phyloP scores from a whole-genome alignment of 371 early-diverging fungal genomes.

The Apophysomyces trapeziformis region DNA sequence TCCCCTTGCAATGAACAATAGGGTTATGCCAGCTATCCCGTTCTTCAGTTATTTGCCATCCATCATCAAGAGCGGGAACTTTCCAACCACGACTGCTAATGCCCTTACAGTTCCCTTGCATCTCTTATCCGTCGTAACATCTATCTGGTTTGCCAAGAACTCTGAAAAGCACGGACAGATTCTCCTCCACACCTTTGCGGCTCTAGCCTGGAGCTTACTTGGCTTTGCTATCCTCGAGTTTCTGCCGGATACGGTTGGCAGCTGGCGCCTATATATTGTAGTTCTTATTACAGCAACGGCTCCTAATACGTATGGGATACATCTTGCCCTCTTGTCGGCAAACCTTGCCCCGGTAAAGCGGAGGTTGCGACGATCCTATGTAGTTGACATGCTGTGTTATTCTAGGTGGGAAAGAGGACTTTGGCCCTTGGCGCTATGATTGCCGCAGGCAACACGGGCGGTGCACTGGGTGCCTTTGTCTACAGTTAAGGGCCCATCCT shows the following conservation, averaged over 20 bases:
- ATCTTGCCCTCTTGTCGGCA: conserved; percentile 51
- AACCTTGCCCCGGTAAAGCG: conserved; percentile 42
- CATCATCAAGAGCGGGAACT: conserved; percentile 56
- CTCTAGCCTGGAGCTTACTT: conserved; percentile 35
- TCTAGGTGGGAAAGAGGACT: conserved; percentile 46
- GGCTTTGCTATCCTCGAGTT: conserved; percentile 45
- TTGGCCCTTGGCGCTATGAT: conserved; percentile 48
- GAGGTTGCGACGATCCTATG: background rate
- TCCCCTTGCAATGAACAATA: conserved; percentile 10
- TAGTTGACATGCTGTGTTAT: background rate
- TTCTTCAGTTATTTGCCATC: conserved; percentile 50
- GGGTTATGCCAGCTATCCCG: conserved; percentile 46
- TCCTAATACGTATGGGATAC: conserved; percentile 53
- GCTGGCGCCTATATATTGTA: conserved; percentile 45
- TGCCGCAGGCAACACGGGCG: conserved; percentile 43
- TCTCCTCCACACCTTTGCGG: conserved; percentile 47
- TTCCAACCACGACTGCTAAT: conserved; percentile 50
- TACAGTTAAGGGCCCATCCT: conserved; percentile 19
- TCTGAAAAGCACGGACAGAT: conserved; percentile 51
- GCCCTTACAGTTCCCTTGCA: conserved; percentile 57
- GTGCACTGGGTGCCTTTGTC: conserved; percentile 28
- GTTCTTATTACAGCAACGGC: conserved; percentile 29
- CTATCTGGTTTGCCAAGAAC: conserved; percentile 48
- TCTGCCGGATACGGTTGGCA: conserved; percentile 45
- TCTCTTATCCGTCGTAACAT: conserved; percentile 43